These are phyloP conservation scores for Ustilago nuda DNA, from an alignment of 1,284 basidiomycete genomes.

Conservation along the genomic window DNA sequence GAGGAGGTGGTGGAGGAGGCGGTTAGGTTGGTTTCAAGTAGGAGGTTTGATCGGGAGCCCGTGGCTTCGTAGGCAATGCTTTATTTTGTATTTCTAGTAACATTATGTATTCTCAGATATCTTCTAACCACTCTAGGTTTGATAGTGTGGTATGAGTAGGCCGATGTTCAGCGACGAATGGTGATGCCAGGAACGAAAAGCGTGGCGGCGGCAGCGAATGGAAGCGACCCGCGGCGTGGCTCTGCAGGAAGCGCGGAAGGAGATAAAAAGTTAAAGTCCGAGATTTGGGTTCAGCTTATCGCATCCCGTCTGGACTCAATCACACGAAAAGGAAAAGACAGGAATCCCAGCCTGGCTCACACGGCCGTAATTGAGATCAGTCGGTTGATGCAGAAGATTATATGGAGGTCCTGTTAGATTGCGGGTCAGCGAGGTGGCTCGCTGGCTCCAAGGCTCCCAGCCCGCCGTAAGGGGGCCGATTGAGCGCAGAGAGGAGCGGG, in stretches of 20 bases:
- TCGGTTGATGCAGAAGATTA: too few species aligned
- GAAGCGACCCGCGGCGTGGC: conserved; percentile 1
- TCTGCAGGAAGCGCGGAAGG: neutral
- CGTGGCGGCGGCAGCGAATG: neutral
- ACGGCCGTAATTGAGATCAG: too few species aligned
- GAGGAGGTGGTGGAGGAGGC: conserved; percentile 60
- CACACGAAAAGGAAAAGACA: too few species aligned
- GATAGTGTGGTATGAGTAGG: neutral
- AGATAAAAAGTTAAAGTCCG: neutral
- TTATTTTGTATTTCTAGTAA: neutral
- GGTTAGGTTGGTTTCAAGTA: conserved; percentile 48
- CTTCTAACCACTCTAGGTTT: neutral
- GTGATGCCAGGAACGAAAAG: neutral
- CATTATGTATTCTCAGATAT: neutral
- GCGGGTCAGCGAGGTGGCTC: too few species aligned
- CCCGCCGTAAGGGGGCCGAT: too few species aligned
- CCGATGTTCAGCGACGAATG: neutral
- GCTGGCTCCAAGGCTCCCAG: too few species aligned
- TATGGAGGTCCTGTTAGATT: too few species aligned
- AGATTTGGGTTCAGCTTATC: too few species aligned
- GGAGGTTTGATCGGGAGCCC: conserved; percentile 22
- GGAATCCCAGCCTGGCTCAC: too few species aligned
- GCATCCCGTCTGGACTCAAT: too few species aligned
- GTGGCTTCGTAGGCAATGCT: neutral
- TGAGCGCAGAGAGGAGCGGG: too few species aligned